phyloP scores from a whole-genome alignment of 2,329 filamentous ascomycete species.

The Epichloe festucae region DNA sequence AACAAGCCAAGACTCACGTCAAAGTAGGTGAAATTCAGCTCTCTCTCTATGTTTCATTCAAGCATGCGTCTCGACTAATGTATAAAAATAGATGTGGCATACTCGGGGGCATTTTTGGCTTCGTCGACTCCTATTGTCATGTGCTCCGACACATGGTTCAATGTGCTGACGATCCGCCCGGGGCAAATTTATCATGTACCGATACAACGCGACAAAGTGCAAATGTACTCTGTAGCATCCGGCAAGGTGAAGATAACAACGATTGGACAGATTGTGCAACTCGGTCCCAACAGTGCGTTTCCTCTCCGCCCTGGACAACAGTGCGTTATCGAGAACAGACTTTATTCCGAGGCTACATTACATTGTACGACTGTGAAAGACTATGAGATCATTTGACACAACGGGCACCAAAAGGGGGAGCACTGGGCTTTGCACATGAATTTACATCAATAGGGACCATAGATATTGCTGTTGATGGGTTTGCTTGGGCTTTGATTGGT shows the following conservation, averaged over 20 bases:
- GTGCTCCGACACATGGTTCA: slow-evolving; percentile 25
- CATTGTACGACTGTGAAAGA: slow-evolving; percentile 25
- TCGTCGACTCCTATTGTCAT: slow-evolving; percentile 23
- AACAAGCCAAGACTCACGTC: slow-evolving; percentile 14
- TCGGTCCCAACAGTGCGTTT: slow-evolving; percentile 33
- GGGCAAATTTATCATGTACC: slow-evolving; percentile 22
- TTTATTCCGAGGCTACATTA: slow-evolving; percentile 31
- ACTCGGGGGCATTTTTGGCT: slow-evolving; percentile 29
- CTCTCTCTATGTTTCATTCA: neutral
- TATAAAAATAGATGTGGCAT: slow-evolving; percentile 25
- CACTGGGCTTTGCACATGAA: too few species aligned
- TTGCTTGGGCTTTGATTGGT: too few species aligned
- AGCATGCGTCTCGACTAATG: neutral
- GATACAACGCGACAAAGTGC: slow-evolving; percentile 17
- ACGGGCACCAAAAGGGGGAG: too few species aligned
- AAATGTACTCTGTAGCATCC: slow-evolving; percentile 25
- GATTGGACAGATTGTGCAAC: slow-evolving; percentile 21
- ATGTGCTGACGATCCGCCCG: slow-evolving; percentile 27
- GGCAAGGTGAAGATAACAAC: slow-evolving; percentile 29
- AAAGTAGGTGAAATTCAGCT: slow-evolving; percentile 20
- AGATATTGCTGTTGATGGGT: too few species aligned
- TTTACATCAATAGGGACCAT: too few species aligned
- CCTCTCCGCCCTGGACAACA: slow-evolving; percentile 24
- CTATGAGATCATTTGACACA: slow-evolving; percentile 7
- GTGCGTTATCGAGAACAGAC: slow-evolving; percentile 28